Base-by-base conservation (phyloP, 495 filamentous ascomycete species). In the Lichina pygmaea region DNA sequence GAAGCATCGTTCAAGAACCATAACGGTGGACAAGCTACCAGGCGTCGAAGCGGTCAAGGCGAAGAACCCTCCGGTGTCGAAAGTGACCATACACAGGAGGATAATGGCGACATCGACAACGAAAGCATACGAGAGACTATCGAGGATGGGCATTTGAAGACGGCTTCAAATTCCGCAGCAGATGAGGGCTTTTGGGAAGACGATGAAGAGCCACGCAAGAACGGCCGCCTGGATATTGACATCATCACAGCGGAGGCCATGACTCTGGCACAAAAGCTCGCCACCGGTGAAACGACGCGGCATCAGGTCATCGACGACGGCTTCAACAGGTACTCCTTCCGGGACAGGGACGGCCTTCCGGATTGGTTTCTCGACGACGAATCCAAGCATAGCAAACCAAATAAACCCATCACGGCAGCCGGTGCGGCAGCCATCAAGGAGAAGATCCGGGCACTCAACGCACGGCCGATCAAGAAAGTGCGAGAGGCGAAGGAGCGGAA, bases 291-390 rank as follows among this genome's bases (percentile, higher is more conserved):
- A 54, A 86, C 77, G 56, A 78, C 76, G 8, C 73, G 68, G 17
- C 55, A 73, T 43, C 80, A 92, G 53, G 59, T 93, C 2, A 58
- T 86, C 31, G 91, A 99, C 55, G 86, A 94, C 45, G 75, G 74
- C 34, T 99, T 84, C 69, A 93, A 91, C 65, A 86, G 86, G 53
- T 80, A 77, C 54, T 68, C 83, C 10, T 84, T 93, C 67, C 82
- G 82, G 38, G 86, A 99, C 56, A 65, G 71, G 9, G 91, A 95
- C 49, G 91, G 89, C 2, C 74, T 99, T 13, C 89, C 89, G 0
- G 91, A 93, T 39, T 99, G 89, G 89, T 99, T 99, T 66, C 62
- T 94, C 12, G 86, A 95, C 54, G 86, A 94, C 54, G 89, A 99
- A 57, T 56, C 57, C 52, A 71, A 73, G 54, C 85, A 94, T 63